phyloP scores from a whole-genome alignment of 1,139 yeast genomes.

The Meyerozyma elateridarum region DNA sequence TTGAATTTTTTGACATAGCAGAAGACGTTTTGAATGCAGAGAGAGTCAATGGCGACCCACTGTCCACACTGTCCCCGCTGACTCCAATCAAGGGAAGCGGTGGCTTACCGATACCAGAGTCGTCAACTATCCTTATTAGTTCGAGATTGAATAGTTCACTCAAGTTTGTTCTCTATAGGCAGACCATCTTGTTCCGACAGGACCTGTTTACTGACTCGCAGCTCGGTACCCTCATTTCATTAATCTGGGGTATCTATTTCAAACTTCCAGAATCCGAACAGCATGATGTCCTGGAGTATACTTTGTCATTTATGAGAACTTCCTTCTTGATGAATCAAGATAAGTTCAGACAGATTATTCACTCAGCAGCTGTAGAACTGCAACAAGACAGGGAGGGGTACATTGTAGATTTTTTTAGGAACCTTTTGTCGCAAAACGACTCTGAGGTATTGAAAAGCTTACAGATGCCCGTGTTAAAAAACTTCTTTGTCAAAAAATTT shows the following conservation, averaged over 20 bases:
- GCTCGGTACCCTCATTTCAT: conserved; percentile 26
- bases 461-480: conserved; percentile 28
- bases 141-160: conserved; percentile 18
- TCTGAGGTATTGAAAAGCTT: conserved; percentile 30
- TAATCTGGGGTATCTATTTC: conserved; percentile 29
- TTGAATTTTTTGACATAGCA: conserved; percentile 22
- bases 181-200: conserved; percentile 32
- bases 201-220: conserved; percentile 28
- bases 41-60: conserved; percentile 7
- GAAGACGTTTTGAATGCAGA: conserved; percentile 10
- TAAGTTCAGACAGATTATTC: conserved; percentile 18
- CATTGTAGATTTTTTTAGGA: conserved; percentile 28
- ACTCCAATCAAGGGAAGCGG: too few species aligned
- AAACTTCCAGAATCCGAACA: conserved; percentile 16
- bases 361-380: neutral
- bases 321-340: conserved; percentile 30
- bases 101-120: conserved; percentile 8
- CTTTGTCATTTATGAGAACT: conserved; percentile 36
- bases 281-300: conserved; percentile 18
- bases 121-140: conserved; percentile 10
- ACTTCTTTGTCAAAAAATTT: conserved; percentile 23
- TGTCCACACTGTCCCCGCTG: too few species aligned
- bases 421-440: conserved; percentile 32
- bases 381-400: conserved; percentile 7
- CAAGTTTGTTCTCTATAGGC: conserved; percentile 40